phyloP scores from a whole-genome alignment of 805 yeast genomes.

The Starmerella apis region DNA sequence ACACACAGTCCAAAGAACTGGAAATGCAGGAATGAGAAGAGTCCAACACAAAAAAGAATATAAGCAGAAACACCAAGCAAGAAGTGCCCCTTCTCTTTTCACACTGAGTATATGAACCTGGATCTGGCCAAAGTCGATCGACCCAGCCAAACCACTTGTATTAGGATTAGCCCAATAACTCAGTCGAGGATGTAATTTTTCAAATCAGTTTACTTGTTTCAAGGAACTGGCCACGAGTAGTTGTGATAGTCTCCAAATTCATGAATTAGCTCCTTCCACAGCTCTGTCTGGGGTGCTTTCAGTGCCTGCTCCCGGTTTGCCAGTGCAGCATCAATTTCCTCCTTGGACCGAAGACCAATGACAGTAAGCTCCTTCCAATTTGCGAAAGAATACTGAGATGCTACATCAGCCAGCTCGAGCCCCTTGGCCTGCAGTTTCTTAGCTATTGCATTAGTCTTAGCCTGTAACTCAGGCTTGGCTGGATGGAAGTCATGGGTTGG shows the following conservation, averaged over 20 bases:
- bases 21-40: too few relatives aligned
- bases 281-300: constrained; percentile 5
- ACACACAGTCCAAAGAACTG: too few relatives aligned
- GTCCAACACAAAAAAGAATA: too few relatives aligned
- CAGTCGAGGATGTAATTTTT: background rate
- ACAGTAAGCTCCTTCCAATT: constrained; percentile 64
- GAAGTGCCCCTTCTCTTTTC: too few relatives aligned
- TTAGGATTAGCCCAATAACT: too few relatives aligned
- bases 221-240: constrained; percentile 13
- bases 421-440: constrained; percentile 37
- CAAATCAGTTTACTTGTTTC: background rate
- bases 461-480: constrained; percentile 48
- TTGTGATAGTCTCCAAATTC: constrained; percentile 20
- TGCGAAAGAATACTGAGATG: constrained; percentile 63
- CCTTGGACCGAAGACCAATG: constrained; percentile 58
- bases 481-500: constrained; percentile 74
- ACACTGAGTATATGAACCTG: too few relatives aligned
- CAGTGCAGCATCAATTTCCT: constrained; percentile 57
- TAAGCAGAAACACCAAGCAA: too few relatives aligned
- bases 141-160: background rate
- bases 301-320: constrained; percentile 44
- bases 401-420: constrained; percentile 68
- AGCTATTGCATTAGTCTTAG: constrained; percentile 38
- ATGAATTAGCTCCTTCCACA: constrained; percentile 14
- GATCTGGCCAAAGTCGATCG: background rate